Conservation (phyloP, 805 yeast species). For the Candida chauliodis region DNA sequence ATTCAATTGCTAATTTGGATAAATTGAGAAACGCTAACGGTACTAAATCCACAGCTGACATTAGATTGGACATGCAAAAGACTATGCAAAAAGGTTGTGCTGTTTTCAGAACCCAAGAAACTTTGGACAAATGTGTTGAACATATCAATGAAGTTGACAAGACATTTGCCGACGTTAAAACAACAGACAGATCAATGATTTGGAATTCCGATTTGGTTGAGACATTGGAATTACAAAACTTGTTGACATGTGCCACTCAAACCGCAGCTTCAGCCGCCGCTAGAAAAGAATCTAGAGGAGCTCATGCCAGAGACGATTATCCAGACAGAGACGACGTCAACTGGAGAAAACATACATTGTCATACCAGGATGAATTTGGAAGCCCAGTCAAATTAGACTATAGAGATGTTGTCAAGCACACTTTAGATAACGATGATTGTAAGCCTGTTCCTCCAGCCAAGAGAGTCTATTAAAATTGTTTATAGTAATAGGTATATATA, state of each 20-base stretch:
- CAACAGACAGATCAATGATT: slow-evolving; percentile 95
- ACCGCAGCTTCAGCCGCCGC: slow-evolving; percentile 93
- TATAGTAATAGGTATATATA: not conserved
- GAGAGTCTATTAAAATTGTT: slow-evolving; percentile 71
- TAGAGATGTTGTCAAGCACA: slow-evolving; percentile 78
- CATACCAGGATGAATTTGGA: slow-evolving; percentile 80
- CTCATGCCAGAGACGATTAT: slow-evolving; percentile 98
- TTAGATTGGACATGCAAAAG: slow-evolving; percentile 90
- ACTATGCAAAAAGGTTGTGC: slow-evolving; percentile 97
- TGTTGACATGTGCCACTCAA: slow-evolving; percentile 96
- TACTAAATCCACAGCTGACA: slow-evolving; percentile 75
- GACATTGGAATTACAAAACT: slow-evolving; percentile 93
- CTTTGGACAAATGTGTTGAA: slow-evolving; percentile 87
- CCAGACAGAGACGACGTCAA: slow-evolving; percentile 93
- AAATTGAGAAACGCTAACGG: slow-evolving; percentile 84
- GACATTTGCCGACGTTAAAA: slow-evolving; percentile 71
- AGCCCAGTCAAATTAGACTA: slow-evolving; percentile 72
- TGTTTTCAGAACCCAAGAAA: slow-evolving; percentile 91
- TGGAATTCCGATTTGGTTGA: slow-evolving; percentile 98
- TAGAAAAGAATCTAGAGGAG: slow-evolving; percentile 98
- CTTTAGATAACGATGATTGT: slow-evolving; percentile 91
- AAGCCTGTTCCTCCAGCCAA: slow-evolving; percentile 95
- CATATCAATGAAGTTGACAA: slow-evolving; percentile 75
- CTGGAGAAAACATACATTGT: slow-evolving; percentile 98
- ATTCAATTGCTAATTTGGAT: slow-evolving; percentile 89